Evolutionary conservation across 1,139 yeast genomes (phyloP), one percentile per base, ranked within the genome.

Genomic region (Kodamaea suecica): DNA sequence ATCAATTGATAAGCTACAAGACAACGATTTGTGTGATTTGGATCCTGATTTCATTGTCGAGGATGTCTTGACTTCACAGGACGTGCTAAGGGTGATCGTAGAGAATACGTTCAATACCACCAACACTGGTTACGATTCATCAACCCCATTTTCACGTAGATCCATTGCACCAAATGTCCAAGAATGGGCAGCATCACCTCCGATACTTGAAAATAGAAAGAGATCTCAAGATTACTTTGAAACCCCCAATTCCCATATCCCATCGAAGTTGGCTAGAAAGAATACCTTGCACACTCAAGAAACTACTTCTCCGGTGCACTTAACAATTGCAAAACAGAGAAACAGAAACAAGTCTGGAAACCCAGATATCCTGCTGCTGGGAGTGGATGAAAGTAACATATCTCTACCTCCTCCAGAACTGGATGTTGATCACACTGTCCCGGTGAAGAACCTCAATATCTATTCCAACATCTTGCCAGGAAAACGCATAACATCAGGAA

Each of bases 1-100:
- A 11, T 64, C 63, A 4, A 74, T 84, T 25, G 61, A 70, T 15
- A 72, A 76, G 33, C 58, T 84, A 7, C 92, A 84, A 50, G 90
- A 84, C 52, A 56, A 59, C 20, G 73, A 76, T 40, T 69, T 70
- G 41, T 83, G 88, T 48, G 95, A 85, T 53, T 60, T 85, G 44
- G 95, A 84, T 54, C 87, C 88, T 0, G 95, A 84, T 39, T 84
- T 78, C 46, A 43, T 57, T 4, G 80, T 79, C 0, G 70, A 70
- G 6, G 86, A 82, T 45, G 79, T 83, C 5, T 81, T 84, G 49
- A 68, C 61, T 21, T 62, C 68, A 17, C 78, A 76, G 28, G 80
- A 76, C 42, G 57, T 73, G 3, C 66, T 84, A 11, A 61, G 81
- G 33, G 80, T 81, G 1, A 50, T 80, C 3, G 63, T 79, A n/a